A percentile compares a stretch with the other conserved stretches of the same genome.
Evolutionary conservation across 148 eudicot genomes (phyloP).

Genomic region (Dianthus caryophyllus): DNA sequence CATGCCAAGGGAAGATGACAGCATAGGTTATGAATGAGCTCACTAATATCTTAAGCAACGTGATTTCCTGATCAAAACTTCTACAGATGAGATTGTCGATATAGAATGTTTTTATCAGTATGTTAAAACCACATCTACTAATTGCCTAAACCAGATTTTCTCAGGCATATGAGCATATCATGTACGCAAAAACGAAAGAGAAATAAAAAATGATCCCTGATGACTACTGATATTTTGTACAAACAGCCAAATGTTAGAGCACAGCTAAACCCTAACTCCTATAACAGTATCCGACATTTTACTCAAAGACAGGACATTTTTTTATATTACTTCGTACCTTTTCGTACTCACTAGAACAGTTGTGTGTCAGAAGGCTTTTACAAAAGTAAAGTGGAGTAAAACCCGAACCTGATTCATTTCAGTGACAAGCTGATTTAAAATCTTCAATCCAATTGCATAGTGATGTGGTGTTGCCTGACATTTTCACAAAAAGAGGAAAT

Average conservation of each 20-base stretch:
- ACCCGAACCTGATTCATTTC: constrained; percentile 78
- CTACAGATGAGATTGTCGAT: neutral
- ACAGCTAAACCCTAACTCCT: neutral
- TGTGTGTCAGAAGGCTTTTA: neutral
- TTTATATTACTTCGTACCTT: neutral
- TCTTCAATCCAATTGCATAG: constrained; percentile 68
- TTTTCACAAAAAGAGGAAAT: constrained; percentile 12
- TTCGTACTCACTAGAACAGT: neutral
- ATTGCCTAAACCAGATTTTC: neutral
- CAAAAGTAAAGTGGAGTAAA: constrained; percentile 1
- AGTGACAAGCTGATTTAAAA: constrained; percentile 66
- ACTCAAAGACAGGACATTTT: neutral
- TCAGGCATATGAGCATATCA: constrained; percentile 6
- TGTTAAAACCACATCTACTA: neutral
- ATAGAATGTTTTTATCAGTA: neutral
- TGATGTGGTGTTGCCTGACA: constrained; percentile 67
- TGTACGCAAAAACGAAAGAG: neutral
- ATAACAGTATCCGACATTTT: neutral
- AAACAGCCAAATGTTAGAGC: neutral
- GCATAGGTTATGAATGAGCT: neutral
- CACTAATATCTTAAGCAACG: neutral
- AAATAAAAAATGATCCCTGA: neutral
- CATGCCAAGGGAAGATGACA: neutral
- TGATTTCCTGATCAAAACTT: neutral
- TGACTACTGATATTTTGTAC: neutral